Conservation (phyloP, 345 rosid species). For the Psidium guajava region DNA sequence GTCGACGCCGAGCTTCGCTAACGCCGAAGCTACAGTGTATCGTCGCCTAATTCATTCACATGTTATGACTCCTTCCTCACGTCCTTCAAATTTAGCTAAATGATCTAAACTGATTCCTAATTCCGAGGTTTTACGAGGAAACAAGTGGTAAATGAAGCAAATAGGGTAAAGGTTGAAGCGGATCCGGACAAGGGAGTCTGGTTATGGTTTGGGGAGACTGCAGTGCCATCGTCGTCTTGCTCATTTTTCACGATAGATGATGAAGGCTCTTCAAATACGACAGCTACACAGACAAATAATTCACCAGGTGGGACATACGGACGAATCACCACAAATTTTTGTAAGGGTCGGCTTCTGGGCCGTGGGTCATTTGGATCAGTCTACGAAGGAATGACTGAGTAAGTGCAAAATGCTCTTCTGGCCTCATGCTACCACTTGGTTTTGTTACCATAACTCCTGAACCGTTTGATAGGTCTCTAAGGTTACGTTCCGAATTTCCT, state of each 20-base stretch:
- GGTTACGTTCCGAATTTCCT: neutral
- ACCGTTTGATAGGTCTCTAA: neutral
- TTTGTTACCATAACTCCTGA: neutral
- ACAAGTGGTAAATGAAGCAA: neutral
- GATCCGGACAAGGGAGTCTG: neutral
- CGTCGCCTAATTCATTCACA: neutral
- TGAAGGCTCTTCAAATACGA: slow-evolving; percentile 56
- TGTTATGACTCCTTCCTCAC: neutral
- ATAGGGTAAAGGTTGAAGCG: slow-evolving; percentile 13
- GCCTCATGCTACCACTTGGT: neutral
- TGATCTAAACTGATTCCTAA: neutral
- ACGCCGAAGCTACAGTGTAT: neutral
- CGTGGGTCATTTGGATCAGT: slow-evolving; percentile 91
- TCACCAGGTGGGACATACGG: slow-evolving; percentile 46
- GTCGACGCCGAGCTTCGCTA: neutral
- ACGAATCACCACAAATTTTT: slow-evolving; percentile 37
- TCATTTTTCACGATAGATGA: slow-evolving; percentile 51
- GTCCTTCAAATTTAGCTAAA: neutral
- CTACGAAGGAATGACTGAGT: slow-evolving; percentile 75
- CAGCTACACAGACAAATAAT: slow-evolving; percentile 27
- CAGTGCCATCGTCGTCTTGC: slow-evolving; percentile 21
- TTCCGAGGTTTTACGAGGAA: neutral
- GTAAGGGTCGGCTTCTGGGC: slow-evolving; percentile 69
- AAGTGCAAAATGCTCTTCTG: slow-evolving; percentile 13
- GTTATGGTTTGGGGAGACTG: slow-evolving; percentile 13